A percentile compares a stretch with the other conserved stretches of the same genome.
Evolutionary conservation across 768 basidiomycete species (phyloP).

Genomic region (Boletus subparvulus): DNA sequence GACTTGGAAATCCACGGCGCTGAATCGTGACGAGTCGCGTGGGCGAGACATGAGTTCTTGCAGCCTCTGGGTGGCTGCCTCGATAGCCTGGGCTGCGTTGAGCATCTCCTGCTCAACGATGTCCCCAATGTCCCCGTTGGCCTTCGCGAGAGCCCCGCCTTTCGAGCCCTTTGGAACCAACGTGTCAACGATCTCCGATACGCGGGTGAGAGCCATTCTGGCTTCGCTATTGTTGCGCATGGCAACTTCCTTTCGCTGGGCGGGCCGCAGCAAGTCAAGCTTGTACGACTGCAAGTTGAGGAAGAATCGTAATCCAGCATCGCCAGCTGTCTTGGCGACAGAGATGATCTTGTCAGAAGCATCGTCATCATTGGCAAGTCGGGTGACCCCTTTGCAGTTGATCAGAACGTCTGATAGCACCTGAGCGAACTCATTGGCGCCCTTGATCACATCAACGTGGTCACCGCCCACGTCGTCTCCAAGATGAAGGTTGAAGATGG

Average conservation of each 20-base stretch:
- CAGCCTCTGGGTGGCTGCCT: constrained; percentile 84
- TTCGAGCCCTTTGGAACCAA: constrained; percentile 84
- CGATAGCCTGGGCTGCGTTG: constrained; percentile 90
- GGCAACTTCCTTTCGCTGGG: constrained; percentile 80
- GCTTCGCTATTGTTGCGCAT: constrained; percentile 87
- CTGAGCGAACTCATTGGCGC: constrained; percentile 95
- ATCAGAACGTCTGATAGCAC: constrained; percentile 86
- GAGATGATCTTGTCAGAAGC: constrained; percentile 86
- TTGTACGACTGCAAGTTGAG: constrained; percentile 96
- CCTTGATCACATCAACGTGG: constrained; percentile 97
- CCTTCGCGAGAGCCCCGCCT: constrained; percentile 62
- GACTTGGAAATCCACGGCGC: constrained; percentile 90
- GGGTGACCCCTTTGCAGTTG: constrained; percentile 95
- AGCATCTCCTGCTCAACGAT: constrained; percentile 97
- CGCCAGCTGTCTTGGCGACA: constrained; percentile 83
- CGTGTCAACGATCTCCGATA: constrained; percentile 85
- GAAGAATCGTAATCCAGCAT: constrained; percentile 89
- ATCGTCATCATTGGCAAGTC: constrained; percentile 87
- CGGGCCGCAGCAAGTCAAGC: constrained; percentile 72
- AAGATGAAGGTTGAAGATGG: constrained; percentile 88
- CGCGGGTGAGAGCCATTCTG: constrained; percentile 75
- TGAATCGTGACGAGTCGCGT: constrained; percentile 82
- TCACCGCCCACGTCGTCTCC: constrained; percentile 87
- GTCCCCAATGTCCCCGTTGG: constrained; percentile 93
- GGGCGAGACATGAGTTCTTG: constrained; percentile 92